Base-by-base conservation (phyloP, 176 grass and related monocot genomes). In the Avena sativa region DNA sequence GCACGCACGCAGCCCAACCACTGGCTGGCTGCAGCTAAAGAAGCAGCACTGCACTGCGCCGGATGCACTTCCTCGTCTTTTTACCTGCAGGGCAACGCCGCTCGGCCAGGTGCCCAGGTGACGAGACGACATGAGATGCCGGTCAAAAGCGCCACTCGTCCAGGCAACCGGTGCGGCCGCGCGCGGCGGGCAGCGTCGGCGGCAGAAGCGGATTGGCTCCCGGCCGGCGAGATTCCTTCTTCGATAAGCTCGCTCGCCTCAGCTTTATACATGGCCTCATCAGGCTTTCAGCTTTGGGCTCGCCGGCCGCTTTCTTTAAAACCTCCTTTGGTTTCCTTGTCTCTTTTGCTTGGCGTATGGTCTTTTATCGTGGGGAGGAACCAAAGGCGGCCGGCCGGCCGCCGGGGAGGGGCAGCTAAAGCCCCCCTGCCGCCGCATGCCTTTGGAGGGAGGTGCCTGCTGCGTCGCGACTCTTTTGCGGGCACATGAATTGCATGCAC, bases 351-450 rank as follows among this genome's bases (percentile, higher is more conserved):
- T 46, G 70, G 20, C 43, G 2, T 50, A 74, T 57, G 26, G 34
- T n/a, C 67, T 89, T 89, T 85, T 89, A 89, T 89, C 87, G 66
- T 89, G 80, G 23, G 40, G 40, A 8, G 40, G 40, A 43, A 43
- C 40, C 40, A 43, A 43, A 43, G 40, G 40, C 40, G 40, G 40
- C 40, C 5, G 40, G 38, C 5, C 38, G 38, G 38, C 38, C 38
- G 40, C 1, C 40, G 6, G 40, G 40, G 40, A 43, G 5, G 51
- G 57, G 71, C 16, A 53, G 4, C 19, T 85, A 85, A 85, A 78
- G 73, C 15, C 51, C 40, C 38, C 40, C 12, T 7, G 61, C 47
- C 3, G 79, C 46, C 13, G 47, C 28, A 7, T 59, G 76, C 40
- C 85, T 60, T 80, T 86, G 76, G 85, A 43, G 40, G 76, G 85